A percentile compares a stretch with the other conserved stretches of the same genome.
Evolutionary conservation across 2,329 filamentous ascomycete genomes (phyloP).

Genomic region (Colletotrichum zoysiae): DNA sequence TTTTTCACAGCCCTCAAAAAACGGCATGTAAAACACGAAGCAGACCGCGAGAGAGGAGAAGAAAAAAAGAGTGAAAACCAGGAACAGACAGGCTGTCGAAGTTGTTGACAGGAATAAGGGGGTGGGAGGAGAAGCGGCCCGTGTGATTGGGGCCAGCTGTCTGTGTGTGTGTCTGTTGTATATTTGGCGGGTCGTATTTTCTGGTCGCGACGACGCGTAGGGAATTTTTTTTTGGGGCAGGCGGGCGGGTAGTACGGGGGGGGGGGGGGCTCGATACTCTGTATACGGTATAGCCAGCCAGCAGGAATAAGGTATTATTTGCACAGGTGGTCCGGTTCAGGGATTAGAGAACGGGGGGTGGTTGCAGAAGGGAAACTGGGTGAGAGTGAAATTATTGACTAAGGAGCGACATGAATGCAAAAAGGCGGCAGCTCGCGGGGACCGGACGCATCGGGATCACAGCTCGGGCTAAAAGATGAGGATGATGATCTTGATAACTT

Average conservation of each 20-base stretch:
- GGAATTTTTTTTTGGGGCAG: conserved; percentile 25
- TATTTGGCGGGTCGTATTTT: conserved; percentile 36
- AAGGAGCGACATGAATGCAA: conserved; percentile 43
- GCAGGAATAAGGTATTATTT: conserved; percentile 41
- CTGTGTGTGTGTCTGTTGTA: conserved; percentile 20
- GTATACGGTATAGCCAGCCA: conserved; percentile 8
- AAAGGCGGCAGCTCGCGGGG: conserved; percentile 19
- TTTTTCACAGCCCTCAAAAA: conserved; percentile 35
- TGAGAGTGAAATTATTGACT: conserved; percentile 38
- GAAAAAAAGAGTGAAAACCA: conserved; percentile 9
- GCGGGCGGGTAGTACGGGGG: conserved; percentile 3
- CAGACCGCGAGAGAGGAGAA: conserved; percentile 21
- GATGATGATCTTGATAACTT: conserved; percentile 19
- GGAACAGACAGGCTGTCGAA: conserved; percentile 36
- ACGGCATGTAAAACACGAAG: conserved; percentile 27
- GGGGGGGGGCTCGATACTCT: neutral
- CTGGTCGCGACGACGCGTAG: conserved; percentile 31
- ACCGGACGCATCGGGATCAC: conserved; percentile 42
- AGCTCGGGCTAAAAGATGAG: conserved; percentile 24
- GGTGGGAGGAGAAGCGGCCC: conserved; percentile 38
- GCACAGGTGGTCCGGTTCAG: conserved; percentile 29
- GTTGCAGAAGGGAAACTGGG: conserved; percentile 38
- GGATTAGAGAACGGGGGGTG: conserved; percentile 33
- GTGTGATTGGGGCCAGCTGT: conserved; percentile 39
- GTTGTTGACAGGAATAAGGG: conserved; percentile 41